Base-by-base conservation (phyloP, 352 stramenopile genomes). In the Phytopythium ostracodes region DNA sequence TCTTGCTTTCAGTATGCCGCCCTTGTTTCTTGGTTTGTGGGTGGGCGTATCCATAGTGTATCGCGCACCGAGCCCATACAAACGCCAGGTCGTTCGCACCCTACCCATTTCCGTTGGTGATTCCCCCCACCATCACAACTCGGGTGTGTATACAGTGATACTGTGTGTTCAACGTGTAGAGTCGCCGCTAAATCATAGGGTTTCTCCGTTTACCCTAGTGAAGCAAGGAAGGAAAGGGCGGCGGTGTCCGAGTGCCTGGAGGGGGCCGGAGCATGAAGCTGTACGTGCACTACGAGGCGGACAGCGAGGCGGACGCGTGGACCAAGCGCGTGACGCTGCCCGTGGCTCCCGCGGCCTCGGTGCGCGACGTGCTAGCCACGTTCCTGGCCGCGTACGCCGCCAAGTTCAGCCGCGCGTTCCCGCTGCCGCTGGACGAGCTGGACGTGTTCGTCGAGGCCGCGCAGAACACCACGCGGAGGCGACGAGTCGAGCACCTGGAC, bases 251-350 rank as follows among this genome's bases (percentile, higher is more conserved):
- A 4, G 31, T 9, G 31, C 4, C 31, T 4, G 31, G 31, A 4
- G 42, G 17, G 42, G 12, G 40, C 4, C 40, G 12, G 40, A 18
- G 8, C 17, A 79, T 75, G 71, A 80, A 77, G 62, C 65, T 92
- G 17, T 91, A 91, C 65, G 72, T 93, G 55, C 84, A 93, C 71
- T 84, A 76, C 29, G 81, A 89, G 69, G 65, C 70, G 18, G 18
- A 51, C 27, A 59, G 66, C 29, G 52, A 67, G 35, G 42, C 35
- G 36, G 25, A 71, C 29, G 60, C 68, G 56, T 88, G 81, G 75
- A 88, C 81, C 6, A 87, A 79, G 62, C 79, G 81, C 18, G 31
- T 91, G 22, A 78, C 68, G 10, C 56, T 90, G 20, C 65, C 72
- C 11, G 33, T 56, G 15, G 56, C 64, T 53, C 43, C 56, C 24